Evolutionary conservation across 208 protist genomes (phyloP).

Genomic region (Acanthamoeba pearcei): DNA sequence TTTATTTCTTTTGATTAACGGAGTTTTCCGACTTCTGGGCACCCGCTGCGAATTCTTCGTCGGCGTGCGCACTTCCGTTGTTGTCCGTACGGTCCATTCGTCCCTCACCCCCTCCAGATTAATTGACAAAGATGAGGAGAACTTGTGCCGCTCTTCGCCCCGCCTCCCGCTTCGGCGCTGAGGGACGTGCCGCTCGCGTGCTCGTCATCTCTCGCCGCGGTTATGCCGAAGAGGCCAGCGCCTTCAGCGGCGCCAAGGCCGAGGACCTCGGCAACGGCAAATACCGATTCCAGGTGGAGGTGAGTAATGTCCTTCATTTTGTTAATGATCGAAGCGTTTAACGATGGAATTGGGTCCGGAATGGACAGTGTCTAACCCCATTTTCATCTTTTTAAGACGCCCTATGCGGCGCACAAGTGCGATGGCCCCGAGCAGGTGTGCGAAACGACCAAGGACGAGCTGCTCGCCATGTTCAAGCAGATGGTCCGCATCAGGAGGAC

Average conservation of each 20-base stretch:
- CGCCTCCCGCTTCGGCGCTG: background rate
- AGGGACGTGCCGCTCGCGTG: background rate
- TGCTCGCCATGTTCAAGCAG: constrained; percentile 88
- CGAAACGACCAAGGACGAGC: constrained; percentile 82
- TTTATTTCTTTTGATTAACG: background rate
- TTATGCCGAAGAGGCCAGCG: constrained; percentile 47
- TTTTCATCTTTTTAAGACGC: constrained; percentile 18
- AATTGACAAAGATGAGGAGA: constrained; percentile 13
- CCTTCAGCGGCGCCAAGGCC: constrained; percentile 51
- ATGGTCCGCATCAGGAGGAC: constrained; percentile 96
- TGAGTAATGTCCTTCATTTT: background rate
- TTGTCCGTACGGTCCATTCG: background rate
- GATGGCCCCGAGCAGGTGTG: constrained; percentile 56
- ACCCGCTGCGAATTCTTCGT: background rate
- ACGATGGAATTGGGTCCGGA: background rate
- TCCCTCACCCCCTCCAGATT: background rate
- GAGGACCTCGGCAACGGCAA: constrained; percentile 69
- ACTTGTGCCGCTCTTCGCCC: constrained; percentile 16
- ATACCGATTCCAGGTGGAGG: constrained; percentile 57
- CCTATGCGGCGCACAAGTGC: constrained; percentile 59
- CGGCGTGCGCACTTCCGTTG: background rate
- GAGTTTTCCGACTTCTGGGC: background rate
- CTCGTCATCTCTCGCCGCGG: constrained; percentile 31
- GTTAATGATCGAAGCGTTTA: background rate
- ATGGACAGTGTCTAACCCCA: no score